Base-by-base conservation (phyloP, 306 rosid genomes). In the Prunus padus region DNA sequence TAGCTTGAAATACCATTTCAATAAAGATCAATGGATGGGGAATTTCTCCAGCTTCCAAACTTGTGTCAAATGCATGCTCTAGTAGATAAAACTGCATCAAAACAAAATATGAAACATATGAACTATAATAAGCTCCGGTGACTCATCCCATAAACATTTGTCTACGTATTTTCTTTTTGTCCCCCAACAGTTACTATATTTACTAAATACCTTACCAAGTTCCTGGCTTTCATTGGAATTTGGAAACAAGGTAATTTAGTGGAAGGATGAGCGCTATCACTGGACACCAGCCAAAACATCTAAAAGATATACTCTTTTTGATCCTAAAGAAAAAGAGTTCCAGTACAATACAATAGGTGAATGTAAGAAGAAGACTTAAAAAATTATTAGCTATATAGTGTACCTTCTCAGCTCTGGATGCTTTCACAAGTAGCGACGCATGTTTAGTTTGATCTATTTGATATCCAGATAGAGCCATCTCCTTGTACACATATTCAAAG, bases 321-420 rank as follows among this genome's bases (percentile, higher is more conserved):
- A 40, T 40, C 46, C 15, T 40, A 20, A 40, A n/a, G 30, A n/a
- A 65, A n/a, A 65, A 14, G 22, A 22, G 20, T 67, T 12, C 22
- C 49, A 8, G 22, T 45, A 23, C 40, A 23, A 23, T 25, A 11
- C 23, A 19, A 20, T 1, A 42, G 70, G 16, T 25, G 33, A 4
- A 75, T 22, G 23, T n/a, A 54, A 59, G 37, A 15, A 76, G 46
- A 40, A 51, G 30, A 19, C 42, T 57, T 56, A 72, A 6, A 16
- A 22, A 26, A 25, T 11, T 13, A 11, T 72, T n/a, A 20, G 10
- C 12, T 1, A 14, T 50, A 16, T 42, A 37, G 45, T 59, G 60
- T 83, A 90, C 98, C 97, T 94, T 94, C 83, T 97, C 97, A 76
- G 90, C 87, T 86, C 81, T 92, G 74, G 98, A 88, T 83, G 97